These are phyloP conservation scores for Zea mays DNA, from an alignment of 176 grass and related monocot species.

Conservation along the genomic window Zm-B73-REFERENCE-NAM-5.0 NC_050100.1:210965001-210965500, in stretches of 20 bases:
- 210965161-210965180: neutral
- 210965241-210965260: neutral
- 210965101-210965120: neutral
- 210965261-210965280: neutral
- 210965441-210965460: neutral
- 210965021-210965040: neutral
- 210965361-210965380: neutral
- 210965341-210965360: neutral
- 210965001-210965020: neutral
- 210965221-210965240: neutral
- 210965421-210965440: neutral
- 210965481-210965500: neutral
- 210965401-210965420: neutral
- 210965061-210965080: neutral
- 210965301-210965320: neutral
- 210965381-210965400: no score
- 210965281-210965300: neutral
- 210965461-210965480: neutral
- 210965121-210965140: neutral
- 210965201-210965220: neutral
- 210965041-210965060: neutral
- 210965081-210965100: neutral
- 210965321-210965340: neutral
- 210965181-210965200: neutral
- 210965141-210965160: neutral